Percentiles rank a stretch among this genome's conserved stretches.
Conservation (phyloP, 306 rosid genomes). For the Sechiopsis laciniata region DNA sequence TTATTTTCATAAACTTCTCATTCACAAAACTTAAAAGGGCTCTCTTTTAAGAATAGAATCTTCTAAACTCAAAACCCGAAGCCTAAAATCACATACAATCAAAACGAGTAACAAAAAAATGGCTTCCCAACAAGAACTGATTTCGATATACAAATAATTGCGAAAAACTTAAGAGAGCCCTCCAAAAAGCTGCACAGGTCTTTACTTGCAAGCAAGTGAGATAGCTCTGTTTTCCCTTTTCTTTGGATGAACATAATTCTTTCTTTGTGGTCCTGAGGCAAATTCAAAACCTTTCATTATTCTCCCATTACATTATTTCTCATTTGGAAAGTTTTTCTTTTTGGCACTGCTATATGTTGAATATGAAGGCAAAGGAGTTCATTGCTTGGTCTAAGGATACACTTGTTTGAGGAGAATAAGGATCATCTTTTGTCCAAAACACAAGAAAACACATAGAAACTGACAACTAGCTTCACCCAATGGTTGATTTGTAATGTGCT, state of each 20-base stretch:
- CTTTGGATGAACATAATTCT: background rate
- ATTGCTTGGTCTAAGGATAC: background rate
- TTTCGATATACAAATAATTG: background rate
- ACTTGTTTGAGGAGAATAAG: conserved; percentile 13
- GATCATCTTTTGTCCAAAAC: conserved; percentile 3
- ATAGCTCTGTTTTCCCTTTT: background rate
- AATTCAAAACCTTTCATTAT: background rate
- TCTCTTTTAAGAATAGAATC: background rate
- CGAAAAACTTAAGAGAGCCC: background rate
- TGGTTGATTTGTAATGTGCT: conserved; percentile 4
- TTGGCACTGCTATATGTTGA: background rate
- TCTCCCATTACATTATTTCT: background rate
- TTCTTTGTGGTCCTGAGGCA: conserved; percentile 3
- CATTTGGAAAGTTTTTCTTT: background rate
- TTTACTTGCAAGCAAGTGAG: conserved; percentile 13
- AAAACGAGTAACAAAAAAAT: no score
- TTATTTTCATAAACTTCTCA: background rate
- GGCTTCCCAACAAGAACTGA: background rate
- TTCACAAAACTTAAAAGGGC: background rate
- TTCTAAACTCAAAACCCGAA: background rate
- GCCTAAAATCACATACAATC: background rate
- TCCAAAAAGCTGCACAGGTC: conserved; percentile 12
- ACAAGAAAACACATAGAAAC: conserved; percentile 18
- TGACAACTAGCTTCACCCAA: conserved; percentile 24
- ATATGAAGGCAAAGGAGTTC: conserved; percentile 7